Evolutionary conservation across 2,329 filamentous ascomycete species (phyloP), one percentile per base, ranked within the genome.

Genomic region (Plenodomus lindquistii): DNA sequence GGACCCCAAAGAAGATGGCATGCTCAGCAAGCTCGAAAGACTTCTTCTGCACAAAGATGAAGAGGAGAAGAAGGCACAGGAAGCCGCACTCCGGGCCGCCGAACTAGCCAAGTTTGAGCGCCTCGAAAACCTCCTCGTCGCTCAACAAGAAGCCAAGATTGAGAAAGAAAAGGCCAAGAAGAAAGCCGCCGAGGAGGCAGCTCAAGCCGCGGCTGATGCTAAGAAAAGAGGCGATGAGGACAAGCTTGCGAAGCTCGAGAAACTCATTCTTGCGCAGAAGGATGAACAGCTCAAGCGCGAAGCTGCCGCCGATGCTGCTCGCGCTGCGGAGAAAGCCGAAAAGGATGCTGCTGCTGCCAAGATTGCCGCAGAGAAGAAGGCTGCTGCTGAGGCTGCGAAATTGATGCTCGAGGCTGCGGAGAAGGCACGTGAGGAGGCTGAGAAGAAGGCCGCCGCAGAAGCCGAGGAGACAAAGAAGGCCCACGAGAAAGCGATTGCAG

Each of bases 321-420:
- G 63, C 46, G 58, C 65, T 57, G 63, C 69, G 6, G 73, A 73
- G 39, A 80, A 81, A 62, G 81, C 76, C 45, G 75, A 76, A 15
- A 73, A 75, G 31, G 76, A 79, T 37, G 69, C 73, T 11, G 72
- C 77, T 41, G 77, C 78, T n/a, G 75, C 75, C 34, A 80, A 81
- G 63, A 79, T 77, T 50, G 75, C 77, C 18, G 75, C 76, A 34
- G 77, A 79, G 22, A 77, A 68, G 56, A 75, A 77, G 18, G 69
- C 67, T 17, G 62, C 64, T 7, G 67, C 66, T n/a, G 62, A 69
- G 42, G 48, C 52, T 22, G 65, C 66, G 8, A 58, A 54, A 20
- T 47, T 57, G 7, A 36, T 69, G 34, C 55, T 70, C 11, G 66
- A 65, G 6, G 67, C 66, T 9, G 67, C 67, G 10, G 51, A 61